A percentile compares a stretch with the other conserved stretches of the same genome.
phyloP scores from a whole-genome alignment of 2,329 filamentous ascomycete species.

The Fusarium napiforme region DNA sequence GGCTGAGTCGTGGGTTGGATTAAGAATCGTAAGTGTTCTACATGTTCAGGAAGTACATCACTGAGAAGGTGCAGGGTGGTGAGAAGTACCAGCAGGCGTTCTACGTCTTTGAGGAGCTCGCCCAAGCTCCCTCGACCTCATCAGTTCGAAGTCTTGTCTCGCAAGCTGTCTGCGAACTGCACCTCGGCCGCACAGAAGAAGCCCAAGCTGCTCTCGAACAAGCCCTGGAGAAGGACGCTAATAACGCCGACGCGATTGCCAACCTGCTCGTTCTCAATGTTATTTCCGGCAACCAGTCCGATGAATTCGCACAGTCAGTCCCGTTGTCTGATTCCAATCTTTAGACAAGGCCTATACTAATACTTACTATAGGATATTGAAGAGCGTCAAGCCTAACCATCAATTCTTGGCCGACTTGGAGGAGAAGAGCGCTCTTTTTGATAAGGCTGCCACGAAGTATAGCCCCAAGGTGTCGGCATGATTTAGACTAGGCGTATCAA shows the following conservation, averaged over 20 bases:
- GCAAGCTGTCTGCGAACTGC: constrained; percentile 91
- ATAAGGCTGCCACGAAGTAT: constrained; percentile 87
- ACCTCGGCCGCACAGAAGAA: constrained; percentile 88
- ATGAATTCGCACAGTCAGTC: constrained; percentile 71
- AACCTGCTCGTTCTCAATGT: constrained; percentile 85
- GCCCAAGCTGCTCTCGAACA: constrained; percentile 87
- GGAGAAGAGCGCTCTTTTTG: constrained; percentile 89
- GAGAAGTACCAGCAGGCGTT: constrained; percentile 97
- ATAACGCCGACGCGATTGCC: constrained; percentile 79
- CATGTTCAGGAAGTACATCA: neutral
- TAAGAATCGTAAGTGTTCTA: constrained; percentile 75
- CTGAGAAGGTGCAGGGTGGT: constrained; percentile 72
- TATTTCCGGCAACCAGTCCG: constrained; percentile 76
- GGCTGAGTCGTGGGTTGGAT: constrained; percentile 93
- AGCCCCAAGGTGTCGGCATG: constrained; percentile 78
- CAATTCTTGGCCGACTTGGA: constrained; percentile 77
- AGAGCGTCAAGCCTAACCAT: constrained; percentile 73
- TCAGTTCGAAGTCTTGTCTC: constrained; percentile 81
- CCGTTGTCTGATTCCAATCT: neutral
- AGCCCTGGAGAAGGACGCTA: constrained; percentile 78
- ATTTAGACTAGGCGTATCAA: constrained; percentile 29
- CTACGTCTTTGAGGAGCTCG: constrained; percentile 97
- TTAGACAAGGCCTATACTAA: constrained; percentile 38
- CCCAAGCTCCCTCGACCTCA: constrained; percentile 84
- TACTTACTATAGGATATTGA: constrained; percentile 62